phyloP scores from a whole-genome alignment of 805 yeast species.

The Cyberlindnera mississippiensis region DNA sequence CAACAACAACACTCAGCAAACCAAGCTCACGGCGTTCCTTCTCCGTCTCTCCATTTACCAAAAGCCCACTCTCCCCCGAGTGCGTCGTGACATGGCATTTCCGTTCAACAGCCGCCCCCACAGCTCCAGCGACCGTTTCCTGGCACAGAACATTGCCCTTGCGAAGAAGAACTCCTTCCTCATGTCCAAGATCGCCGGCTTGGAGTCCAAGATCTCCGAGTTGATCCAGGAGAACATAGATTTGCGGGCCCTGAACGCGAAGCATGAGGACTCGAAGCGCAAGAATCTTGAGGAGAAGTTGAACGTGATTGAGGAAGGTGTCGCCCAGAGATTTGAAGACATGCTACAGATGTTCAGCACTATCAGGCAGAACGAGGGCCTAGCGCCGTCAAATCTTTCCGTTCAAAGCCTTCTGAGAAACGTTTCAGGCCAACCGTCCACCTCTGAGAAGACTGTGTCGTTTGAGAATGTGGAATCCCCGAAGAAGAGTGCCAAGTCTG shows the following conservation, averaged over 20 bases:
- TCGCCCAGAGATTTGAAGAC: conserved; percentile 41
- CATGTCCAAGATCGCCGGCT: conserved; percentile 44
- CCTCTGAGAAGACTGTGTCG: conserved; percentile 26
- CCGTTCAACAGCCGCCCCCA: conserved; percentile 13
- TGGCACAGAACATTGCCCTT: conserved; percentile 46
- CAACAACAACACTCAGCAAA: background rate
- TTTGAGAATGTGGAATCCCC: conserved; percentile 26
- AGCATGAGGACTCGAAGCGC: conserved; percentile 29
- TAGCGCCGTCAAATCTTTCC: conserved; percentile 22
- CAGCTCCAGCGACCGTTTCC: conserved; percentile 20
- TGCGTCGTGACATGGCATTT: conserved; percentile 25
- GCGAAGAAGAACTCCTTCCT: conserved; percentile 56
- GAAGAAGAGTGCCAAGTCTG: conserved; percentile 19
- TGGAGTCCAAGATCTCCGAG: conserved; percentile 49
- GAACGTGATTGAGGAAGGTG: conserved; percentile 36
- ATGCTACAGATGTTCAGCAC: conserved; percentile 39
- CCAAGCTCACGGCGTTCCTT: background rate
- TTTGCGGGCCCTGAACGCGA: conserved; percentile 35
- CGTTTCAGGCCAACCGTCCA: conserved; percentile 8
- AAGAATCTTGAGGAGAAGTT: conserved; percentile 36
- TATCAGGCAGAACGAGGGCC: conserved; percentile 39
- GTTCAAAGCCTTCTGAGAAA: conserved; percentile 5
- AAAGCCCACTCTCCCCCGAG: background rate
- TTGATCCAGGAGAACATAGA: conserved; percentile 47
- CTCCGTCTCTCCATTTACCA: background rate